Conservation (phyloP, 495 filamentous ascomycete genomes). For the Venustampulla echinocandica region DNA sequence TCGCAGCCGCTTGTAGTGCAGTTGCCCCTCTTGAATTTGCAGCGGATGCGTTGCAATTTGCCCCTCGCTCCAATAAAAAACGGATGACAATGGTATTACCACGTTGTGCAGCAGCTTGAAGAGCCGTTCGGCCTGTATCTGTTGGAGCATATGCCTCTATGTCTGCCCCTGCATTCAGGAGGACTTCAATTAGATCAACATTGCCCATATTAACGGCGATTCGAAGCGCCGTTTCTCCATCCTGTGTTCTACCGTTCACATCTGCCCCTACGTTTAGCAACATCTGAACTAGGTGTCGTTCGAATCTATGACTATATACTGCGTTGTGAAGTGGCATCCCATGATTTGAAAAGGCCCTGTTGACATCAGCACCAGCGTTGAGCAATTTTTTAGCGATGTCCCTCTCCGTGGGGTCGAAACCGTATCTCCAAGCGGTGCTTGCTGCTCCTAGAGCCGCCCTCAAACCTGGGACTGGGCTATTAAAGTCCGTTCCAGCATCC, state of each 20-base stretch:
- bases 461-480: not conserved
- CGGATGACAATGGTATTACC: slow-evolving; percentile 3
- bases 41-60: slow-evolving; percentile 8
- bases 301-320: not conserved
- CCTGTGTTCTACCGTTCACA: not conserved
- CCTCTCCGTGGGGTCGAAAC: not conserved
- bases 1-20: slow-evolving; percentile 10
- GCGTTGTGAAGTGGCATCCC: not conserved
- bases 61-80: slow-evolving; percentile 7
- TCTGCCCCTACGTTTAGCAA: not conserved
- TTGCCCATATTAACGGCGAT: not conserved
- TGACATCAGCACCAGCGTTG: not conserved
- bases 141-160: slow-evolving; percentile 5
- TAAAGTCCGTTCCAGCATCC: not conserved
- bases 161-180: slow-evolving; percentile 11
- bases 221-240: slow-evolving; percentile 2
- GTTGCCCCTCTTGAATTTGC: slow-evolving; percentile 5
- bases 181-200: slow-evolving; percentile 7
- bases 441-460: not conserved
- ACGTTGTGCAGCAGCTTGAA: slow-evolving; percentile 10
- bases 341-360: not conserved
- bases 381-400: not conserved
- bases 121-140: slow-evolving; percentile 7
- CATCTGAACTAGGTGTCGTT: not conserved
- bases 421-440: not conserved